A percentile compares a stretch with the other conserved stretches of the same genome.
These are phyloP conservation scores for Elongisporangium undulatum DNA, from an alignment of 352 stramenopile genomes.

Conservation along the genomic window DNA sequence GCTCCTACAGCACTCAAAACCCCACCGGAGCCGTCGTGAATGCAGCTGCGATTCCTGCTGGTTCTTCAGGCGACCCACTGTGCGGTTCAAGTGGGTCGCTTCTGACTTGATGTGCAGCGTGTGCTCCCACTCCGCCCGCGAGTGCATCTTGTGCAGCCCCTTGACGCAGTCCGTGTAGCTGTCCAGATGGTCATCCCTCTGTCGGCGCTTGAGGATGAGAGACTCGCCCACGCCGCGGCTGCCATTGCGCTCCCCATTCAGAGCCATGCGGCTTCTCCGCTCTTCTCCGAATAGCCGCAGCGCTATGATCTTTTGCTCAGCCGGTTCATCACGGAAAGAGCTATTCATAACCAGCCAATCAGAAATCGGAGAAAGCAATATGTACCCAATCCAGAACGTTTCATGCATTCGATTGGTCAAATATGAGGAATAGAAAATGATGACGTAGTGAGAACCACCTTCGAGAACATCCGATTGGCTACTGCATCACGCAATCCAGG, in stretches of 20 bases:
- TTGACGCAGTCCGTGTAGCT: conserved; percentile 52
- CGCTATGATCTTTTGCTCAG: conserved; percentile 1
- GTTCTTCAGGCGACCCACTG: conserved; percentile 52
- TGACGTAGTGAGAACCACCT: neutral
- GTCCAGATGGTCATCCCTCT: conserved; percentile 60
- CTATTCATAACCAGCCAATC: conserved; percentile 4
- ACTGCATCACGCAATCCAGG: neutral
- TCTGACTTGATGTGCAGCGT: conserved; percentile 50
- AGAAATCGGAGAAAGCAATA: neutral
- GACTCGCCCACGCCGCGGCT: conserved; percentile 58
- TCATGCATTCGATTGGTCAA: neutral
- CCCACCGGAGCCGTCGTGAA: conserved; percentile 42
- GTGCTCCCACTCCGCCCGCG: conserved; percentile 71
- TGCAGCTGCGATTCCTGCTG: conserved; percentile 74
- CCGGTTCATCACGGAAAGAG: conserved; percentile 10
- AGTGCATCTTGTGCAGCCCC: conserved; percentile 38
- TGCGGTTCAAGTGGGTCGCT: conserved; percentile 35
- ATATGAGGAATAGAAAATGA: neutral
- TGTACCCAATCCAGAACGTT: neutral
- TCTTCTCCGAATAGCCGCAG: conserved; percentile 1
- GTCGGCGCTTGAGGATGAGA: conserved; percentile 65
- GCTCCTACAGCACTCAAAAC: neutral
- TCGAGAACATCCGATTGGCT: conserved; percentile 1
- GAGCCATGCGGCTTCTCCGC: conserved; percentile 1
- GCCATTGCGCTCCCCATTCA: conserved; percentile 4